A percentile compares a stretch with the other conserved stretches of the same genome.
These are phyloP conservation scores for Cocos nucifera DNA, from an alignment of 176 grass and related monocot species.

Conservation along the genomic window DNA sequence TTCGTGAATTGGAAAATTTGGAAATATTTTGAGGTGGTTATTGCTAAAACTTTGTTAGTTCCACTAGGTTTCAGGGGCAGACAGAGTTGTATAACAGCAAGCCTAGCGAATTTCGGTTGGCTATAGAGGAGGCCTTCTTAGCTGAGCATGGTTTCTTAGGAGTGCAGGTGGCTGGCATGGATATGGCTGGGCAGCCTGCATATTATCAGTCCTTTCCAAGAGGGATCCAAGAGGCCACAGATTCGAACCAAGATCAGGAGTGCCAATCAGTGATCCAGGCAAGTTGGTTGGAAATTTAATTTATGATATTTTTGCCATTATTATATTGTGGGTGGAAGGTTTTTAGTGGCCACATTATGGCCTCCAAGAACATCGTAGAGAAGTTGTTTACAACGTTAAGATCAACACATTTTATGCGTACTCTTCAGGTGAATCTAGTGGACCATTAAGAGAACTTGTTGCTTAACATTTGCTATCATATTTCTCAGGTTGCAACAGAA, in stretches of 20 bases:
- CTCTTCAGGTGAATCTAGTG: no score
- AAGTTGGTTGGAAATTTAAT: constrained; percentile 7
- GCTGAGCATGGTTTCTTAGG: constrained; percentile 79
- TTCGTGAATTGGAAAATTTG: constrained; percentile 12
- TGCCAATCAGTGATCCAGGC: constrained; percentile 53
- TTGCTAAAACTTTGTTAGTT: constrained; percentile 18
- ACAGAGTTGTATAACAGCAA: constrained; percentile 61
- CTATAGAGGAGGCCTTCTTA: constrained; percentile 88
- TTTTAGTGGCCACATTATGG: no score
- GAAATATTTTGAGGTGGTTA: not conserved
- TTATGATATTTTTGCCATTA: no score
- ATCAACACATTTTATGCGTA: no score
- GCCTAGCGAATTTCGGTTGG: constrained; percentile 62
- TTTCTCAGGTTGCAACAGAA: no score
- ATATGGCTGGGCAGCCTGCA: constrained; percentile 42
- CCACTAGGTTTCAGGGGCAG: constrained; percentile 79
- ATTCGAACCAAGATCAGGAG: constrained; percentile 73
- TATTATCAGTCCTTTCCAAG: constrained; percentile 41
- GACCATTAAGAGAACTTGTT: no score
- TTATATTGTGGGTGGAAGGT: no score
- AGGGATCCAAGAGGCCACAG: constrained; percentile 48
- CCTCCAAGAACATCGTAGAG: no score
- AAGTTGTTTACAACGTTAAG: no score
- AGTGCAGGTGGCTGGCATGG: constrained; percentile 39
- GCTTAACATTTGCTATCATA: no score